Base-by-base conservation (phyloP, 2,329 filamentous ascomycete species). In the Penicillium sp. region DNA sequence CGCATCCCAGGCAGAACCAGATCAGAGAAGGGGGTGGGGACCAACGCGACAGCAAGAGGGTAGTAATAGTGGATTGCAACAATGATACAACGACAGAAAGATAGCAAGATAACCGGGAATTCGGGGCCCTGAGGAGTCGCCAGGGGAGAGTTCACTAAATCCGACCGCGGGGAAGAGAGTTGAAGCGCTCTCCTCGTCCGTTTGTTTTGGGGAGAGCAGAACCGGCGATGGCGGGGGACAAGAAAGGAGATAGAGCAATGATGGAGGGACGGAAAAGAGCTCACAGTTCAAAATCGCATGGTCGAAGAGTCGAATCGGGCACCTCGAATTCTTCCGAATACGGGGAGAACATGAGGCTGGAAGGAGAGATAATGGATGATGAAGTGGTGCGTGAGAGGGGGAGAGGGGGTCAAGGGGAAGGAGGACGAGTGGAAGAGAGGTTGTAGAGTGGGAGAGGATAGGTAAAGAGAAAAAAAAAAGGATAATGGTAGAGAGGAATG, bases 1-100 rank as follows among this genome's bases (percentile, higher is more conserved):
- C 71, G 71, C 73, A 75, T 73, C 68, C 68, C 67, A 74, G 71
- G 68, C 66, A 73, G 69, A 70, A 70, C 64, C 64, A 69, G 64
- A 68, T 62, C 67, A 63, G 58, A 60, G 60, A 64, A 60, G 54
- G 60, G 62, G 62, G 19, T 22, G 19, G 61, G 63, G 64, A 67
- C 64, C 48, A 46, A n/a, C 38, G 30, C 28, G 49, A 52, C 4
- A 52, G 19, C 22, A 35, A 30, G 33, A 63, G 65, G 53, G 55
- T 40, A 52, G 30, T 53, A 14, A 52, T 45, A 28, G 52, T 38
- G 52, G 55, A 43, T 40, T 40, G 52, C 22, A 22, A 19, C 25
- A 11, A 14, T 6, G 10, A 40, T 4, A 19, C 7, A 40, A 25
- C 8, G n/a, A 19, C 16, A 52, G n/a, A 4, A 14, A 25, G 4